phyloP scores from a whole-genome alignment of 1,284 basidiomycete genomes.

The Golubevia sp. region DNA sequence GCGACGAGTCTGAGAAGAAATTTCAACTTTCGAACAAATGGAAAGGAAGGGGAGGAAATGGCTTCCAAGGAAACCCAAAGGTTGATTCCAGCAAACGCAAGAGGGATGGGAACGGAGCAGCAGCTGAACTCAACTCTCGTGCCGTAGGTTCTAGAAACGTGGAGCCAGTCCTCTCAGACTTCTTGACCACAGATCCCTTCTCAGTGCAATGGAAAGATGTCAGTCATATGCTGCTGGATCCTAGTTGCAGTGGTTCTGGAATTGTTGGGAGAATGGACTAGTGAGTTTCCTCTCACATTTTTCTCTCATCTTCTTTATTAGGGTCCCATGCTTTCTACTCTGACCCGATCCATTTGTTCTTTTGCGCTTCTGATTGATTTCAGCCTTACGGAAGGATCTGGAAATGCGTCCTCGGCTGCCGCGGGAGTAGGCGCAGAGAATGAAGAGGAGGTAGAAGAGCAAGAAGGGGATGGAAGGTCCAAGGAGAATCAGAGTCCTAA shows the following conservation, averaged over 20 bases:
- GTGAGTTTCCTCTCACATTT: slow-evolving; percentile 6
- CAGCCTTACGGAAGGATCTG: too few relatives aligned
- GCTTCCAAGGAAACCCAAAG: slow-evolving; percentile 12
- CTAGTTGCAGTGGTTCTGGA: slow-evolving; percentile 47
- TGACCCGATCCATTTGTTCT: not conserved
- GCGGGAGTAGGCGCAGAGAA: not conserved
- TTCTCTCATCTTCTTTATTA: not conserved
- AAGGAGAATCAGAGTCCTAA: too few relatives aligned
- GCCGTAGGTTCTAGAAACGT: slow-evolving; percentile 13
- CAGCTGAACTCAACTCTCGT: not conserved
- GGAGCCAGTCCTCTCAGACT: slow-evolving; percentile 27
- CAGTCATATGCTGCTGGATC: slow-evolving; percentile 51
- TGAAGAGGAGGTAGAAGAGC: not conserved
- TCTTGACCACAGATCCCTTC: slow-evolving; percentile 30
- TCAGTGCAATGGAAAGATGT: slow-evolving; percentile 16
- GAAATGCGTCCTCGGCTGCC: too few relatives aligned
- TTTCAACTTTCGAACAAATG: too few relatives aligned
- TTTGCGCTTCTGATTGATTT: too few relatives aligned
- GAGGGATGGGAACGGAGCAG: too few relatives aligned
- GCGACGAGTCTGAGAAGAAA: not conserved
- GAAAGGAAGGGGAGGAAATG: not conserved
- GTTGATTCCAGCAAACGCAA: not conserved
- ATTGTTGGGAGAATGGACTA: slow-evolving; percentile 54
- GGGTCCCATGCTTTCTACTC: not conserved
- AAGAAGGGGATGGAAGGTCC: too few relatives aligned